Conservation (phyloP, 305 asterid genomes). For the Fraxinus xanthoxyloides region DNA sequence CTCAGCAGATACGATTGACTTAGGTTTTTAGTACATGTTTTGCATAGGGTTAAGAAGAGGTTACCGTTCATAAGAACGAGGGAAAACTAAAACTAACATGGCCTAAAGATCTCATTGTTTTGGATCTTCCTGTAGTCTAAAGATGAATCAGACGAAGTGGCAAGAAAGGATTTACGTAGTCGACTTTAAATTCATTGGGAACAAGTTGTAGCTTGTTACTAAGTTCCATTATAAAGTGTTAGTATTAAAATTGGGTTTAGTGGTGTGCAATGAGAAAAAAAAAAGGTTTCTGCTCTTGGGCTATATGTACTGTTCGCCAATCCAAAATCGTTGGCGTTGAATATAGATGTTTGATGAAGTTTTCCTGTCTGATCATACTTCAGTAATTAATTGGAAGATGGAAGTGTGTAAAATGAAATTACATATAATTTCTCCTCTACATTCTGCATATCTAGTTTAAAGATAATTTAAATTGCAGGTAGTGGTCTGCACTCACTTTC, state of each 20-base stretch:
- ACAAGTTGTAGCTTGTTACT: background rate
- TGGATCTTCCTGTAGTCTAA: background rate
- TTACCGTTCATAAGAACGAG: background rate
- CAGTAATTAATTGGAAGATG: background rate
- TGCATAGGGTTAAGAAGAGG: background rate
- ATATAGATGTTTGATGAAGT: background rate
- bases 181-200: background rate
- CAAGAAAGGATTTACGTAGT: background rate
- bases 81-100: background rate
- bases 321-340: background rate
- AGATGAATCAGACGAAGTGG: background rate
- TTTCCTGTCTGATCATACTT: background rate
- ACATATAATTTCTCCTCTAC: background rate
- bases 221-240: background rate
- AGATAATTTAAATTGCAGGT: constrained; percentile 38
- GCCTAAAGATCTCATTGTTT: background rate
- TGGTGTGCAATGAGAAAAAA: background rate
- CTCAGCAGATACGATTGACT: background rate
- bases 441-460: background rate
- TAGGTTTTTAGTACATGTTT: background rate
- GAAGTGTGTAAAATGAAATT: background rate
- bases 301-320: background rate
- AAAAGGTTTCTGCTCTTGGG: background rate
- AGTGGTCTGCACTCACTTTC: constrained; percentile 39
- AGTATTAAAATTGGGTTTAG: background rate